Conservation (phyloP, 164 flowering plant species). For the Liriodendron chinense region DNA sequence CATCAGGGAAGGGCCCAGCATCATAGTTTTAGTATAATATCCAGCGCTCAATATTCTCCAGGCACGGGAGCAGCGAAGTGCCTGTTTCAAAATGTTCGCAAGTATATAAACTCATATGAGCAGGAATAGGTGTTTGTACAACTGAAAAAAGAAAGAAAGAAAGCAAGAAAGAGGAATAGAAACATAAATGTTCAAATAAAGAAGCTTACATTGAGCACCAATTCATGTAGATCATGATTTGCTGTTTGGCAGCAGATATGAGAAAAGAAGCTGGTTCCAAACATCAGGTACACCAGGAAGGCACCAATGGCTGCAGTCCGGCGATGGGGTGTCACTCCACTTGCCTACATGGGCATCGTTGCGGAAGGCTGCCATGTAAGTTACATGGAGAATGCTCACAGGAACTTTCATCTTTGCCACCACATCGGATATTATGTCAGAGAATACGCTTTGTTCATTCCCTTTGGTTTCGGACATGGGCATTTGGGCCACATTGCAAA, state of each 20-base stretch:
- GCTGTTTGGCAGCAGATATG: conserved; percentile 25
- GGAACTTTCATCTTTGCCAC: conserved; percentile 52
- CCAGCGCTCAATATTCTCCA: no score
- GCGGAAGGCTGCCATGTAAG: conserved; percentile 65
- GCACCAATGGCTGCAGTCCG: conserved; percentile 97
- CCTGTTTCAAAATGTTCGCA: background rate
- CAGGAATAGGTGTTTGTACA: background rate
- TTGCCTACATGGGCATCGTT: conserved; percentile 82
- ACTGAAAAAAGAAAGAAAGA: conserved; percentile 1
- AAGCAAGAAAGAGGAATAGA: background rate
- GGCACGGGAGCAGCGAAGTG: no score
- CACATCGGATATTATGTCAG: conserved; percentile 44
- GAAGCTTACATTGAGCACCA: conserved; percentile 3
- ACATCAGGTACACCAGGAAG: conserved; percentile 90
- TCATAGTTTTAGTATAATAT: no score
- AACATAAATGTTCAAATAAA: background rate
- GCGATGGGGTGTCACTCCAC: conserved; percentile 62
- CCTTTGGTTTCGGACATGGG: conserved; percentile 42
- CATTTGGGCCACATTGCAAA: conserved; percentile 51
- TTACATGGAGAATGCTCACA: conserved; percentile 56
- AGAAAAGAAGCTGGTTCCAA: conserved; percentile 78
- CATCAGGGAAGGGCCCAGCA: no score
- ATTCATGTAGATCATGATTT: conserved; percentile 11
- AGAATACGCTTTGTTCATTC: conserved; percentile 40
- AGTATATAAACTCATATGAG: background rate